Evolutionary conservation across 2,329 filamentous ascomycete species (phyloP).

Genomic region (Chlorencoelia australis): DNA sequence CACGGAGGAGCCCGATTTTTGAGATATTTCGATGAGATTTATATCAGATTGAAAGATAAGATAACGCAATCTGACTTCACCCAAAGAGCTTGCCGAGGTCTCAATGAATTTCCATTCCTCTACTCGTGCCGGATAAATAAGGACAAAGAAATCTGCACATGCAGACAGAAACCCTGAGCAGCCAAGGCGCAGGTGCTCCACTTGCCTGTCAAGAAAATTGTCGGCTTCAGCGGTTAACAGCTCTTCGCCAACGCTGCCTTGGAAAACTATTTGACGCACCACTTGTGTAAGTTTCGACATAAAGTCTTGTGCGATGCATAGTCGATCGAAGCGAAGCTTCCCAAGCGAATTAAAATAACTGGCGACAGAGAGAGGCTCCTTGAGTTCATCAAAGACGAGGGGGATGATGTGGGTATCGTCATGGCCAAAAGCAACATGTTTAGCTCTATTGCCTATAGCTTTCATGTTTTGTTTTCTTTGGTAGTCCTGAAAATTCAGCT

Average conservation of each 20-base stretch:
- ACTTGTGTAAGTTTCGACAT: conserved; percentile 7
- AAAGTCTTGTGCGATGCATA: conserved; percentile 22
- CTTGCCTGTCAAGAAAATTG: conserved; percentile 11
- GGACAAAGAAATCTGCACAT: conserved; percentile 13
- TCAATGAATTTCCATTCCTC: conserved; percentile 25
- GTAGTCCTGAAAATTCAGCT: conserved; percentile 13
- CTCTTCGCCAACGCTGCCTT: conserved; percentile 11
- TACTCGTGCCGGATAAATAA: conserved; percentile 18
- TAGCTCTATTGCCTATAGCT: conserved; percentile 6
- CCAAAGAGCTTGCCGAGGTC: not conserved
- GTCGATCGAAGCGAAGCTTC: conserved; percentile 15
- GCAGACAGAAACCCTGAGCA: conserved; percentile 16
- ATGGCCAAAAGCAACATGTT: conserved; percentile 18
- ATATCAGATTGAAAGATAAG: conserved; percentile 14
- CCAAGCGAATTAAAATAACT: conserved; percentile 7
- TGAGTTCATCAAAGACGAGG: conserved; percentile 16
- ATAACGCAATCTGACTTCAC: conserved; percentile 15
- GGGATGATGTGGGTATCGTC: conserved; percentile 6
- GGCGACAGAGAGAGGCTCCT: conserved; percentile 6
- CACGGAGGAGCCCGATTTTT: no score
- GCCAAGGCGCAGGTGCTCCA: conserved; percentile 14
- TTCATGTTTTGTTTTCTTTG: conserved; percentile 6
- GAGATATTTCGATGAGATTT: conserved; percentile 1
- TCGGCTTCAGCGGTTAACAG: conserved; percentile 4
- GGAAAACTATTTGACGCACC: conserved; percentile 5